phyloP scores from a whole-genome alignment of 2,329 filamentous ascomycete species.

The Cadophora sp. region DNA sequence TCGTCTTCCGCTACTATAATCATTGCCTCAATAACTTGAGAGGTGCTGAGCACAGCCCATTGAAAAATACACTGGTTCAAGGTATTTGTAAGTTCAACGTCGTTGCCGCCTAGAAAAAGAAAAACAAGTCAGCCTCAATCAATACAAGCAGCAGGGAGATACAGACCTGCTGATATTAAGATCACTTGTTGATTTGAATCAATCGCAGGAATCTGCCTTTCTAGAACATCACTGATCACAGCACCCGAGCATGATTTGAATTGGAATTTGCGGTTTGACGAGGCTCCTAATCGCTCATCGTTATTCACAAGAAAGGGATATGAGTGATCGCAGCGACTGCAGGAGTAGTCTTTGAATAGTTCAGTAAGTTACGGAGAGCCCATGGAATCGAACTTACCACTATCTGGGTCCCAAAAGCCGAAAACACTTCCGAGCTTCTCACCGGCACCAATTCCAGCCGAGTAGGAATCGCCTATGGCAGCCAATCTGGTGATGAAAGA shows the following conservation, averaged over 20 bases:
- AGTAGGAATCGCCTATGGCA: neutral
- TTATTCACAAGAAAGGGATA: conserved; percentile 9
- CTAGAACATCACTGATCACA: neutral
- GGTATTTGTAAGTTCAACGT: conserved; percentile 5
- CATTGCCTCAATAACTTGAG: neutral
- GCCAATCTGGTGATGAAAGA: neutral
- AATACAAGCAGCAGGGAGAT: neutral
- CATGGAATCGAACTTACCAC: neutral
- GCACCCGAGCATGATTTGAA: conserved; percentile 8
- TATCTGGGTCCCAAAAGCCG: neutral
- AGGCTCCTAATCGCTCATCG: neutral
- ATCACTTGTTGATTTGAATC: conserved; percentile 17
- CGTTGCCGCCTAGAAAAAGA: conserved; percentile 11
- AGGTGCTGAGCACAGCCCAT: conserved; percentile 1
- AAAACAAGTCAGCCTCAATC: neutral
- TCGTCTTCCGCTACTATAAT: neutral
- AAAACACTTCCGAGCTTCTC: neutral
- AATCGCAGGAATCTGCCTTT: neutral
- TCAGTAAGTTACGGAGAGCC: neutral
- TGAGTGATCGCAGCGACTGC: conserved; percentile 9
- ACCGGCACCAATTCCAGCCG: neutral
- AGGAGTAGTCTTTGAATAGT: neutral
- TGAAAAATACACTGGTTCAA: conserved; percentile 15
- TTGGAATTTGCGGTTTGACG: neutral
- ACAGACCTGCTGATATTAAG: conserved; percentile 10